phyloP scores from a whole-genome alignment of 169 alveolate species.

The Plasmodium coatneyi region DNA sequence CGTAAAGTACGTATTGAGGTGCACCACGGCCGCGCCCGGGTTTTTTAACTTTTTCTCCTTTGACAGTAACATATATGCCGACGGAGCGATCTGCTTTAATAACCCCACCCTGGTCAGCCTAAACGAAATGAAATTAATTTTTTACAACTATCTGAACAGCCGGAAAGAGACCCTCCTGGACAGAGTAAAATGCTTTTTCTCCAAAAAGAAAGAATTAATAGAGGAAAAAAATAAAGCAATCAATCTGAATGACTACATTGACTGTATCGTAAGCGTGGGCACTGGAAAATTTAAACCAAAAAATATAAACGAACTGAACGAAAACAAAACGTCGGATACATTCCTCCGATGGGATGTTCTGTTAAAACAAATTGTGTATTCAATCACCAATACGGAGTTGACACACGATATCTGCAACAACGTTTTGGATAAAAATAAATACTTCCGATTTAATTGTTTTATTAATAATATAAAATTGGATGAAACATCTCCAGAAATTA shows the following conservation, averaged over 20 bases:
- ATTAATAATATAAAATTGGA: constrained; percentile 76
- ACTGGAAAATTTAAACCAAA: constrained; percentile 81
- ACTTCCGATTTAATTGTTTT: constrained; percentile 83
- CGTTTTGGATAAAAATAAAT: constrained; percentile 73
- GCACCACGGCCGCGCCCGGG: constrained; percentile 92
- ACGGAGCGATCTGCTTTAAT: constrained; percentile 90
- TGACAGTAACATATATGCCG: constrained; percentile 84
- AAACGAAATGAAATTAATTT: constrained; percentile 84
- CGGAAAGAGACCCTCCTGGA: constrained; percentile 11
- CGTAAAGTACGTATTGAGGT: constrained; percentile 84
- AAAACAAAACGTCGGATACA: constrained; percentile 53
- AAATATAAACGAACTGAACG: constrained; percentile 37
- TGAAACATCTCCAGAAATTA: constrained; percentile 79
- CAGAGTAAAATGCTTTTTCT: constrained; percentile 17
- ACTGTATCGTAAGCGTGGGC: constrained; percentile 87
- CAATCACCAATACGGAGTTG: constrained; percentile 83
- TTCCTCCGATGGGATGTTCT: constrained; percentile 82
- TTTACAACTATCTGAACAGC: constrained; percentile 76
- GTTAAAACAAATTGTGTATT: constrained; percentile 77
- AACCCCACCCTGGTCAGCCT: constrained; percentile 89
- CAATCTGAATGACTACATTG: constrained; percentile 76
- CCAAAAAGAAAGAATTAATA: background rate
- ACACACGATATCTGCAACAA: constrained; percentile 78
- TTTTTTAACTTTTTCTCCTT: constrained; percentile 85
- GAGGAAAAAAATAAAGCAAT: constrained; percentile 27